Base-by-base conservation (phyloP, 139 green algal genomes). In the Chlorella sorokiniana region DNA sequence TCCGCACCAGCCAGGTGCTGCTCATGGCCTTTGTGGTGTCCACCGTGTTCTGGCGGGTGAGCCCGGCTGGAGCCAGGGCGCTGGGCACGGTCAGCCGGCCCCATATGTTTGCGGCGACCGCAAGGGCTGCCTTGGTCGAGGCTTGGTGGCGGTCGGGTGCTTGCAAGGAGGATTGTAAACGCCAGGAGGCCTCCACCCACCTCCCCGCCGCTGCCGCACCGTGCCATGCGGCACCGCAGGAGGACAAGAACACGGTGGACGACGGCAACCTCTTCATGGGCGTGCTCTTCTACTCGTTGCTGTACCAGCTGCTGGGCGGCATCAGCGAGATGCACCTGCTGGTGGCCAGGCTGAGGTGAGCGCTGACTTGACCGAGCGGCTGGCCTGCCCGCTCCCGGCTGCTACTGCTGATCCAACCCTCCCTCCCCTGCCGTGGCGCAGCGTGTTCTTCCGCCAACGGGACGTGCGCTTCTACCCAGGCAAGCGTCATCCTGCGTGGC, bases 401-500 rank as follows among this genome's bases (percentile, higher is more conserved):
- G 5, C 1, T 14, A 3, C 7, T 70, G 63, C 35, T 31, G 29
- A 69, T 42, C 62, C n/a, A 23, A 22, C 8, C 41, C 41, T 40
- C 40, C n/a, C 11, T 16, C 14, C 25, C 67, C 22, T 48, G 16
- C 23, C 27, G n/a, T n/a, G 56, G 18, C 37, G 51, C 71, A 78
- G 71, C 61, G 72, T 91, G 22, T 92, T 90, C 44, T 93, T 84
- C 84, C 88, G 86, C 76, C 90, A 94, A 76, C 80, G 90, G 31
- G 80, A 88, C n/a, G 54, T 78, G 45, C 65, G 41, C 31, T 84
- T 81, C 59, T 81, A 81, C 59, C 75, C 75, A 7, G 70, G 71
- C 65, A 48, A 69, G 62, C 31, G 68, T 75, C n/a, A n/a, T n/a
- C 48, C 48, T 11, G 11, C 16, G 16, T 16, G n/a, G 9, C 63